These are phyloP conservation scores for Massariosphaeria phaeospora DNA, from an alignment of 495 filamentous ascomycete species.

Conservation along the genomic window DNA sequence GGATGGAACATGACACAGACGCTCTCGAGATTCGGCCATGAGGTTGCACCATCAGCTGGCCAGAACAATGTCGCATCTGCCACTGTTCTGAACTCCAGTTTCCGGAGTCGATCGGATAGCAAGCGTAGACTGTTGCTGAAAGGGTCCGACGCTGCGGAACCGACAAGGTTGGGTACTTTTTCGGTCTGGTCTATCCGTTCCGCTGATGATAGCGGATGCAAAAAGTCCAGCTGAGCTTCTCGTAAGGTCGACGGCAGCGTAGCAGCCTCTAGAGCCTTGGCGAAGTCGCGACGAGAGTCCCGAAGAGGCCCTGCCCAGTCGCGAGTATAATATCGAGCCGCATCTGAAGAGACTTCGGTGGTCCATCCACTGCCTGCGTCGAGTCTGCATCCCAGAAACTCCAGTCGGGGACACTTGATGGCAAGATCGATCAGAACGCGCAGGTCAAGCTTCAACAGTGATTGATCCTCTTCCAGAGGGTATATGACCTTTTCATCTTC, in stretches of 20 bases:
- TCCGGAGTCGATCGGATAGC: slow-evolving; percentile 3
- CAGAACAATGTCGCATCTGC: slow-evolving; percentile 10
- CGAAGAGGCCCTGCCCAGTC: neutral
- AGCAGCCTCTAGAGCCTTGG: neutral
- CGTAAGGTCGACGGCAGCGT: neutral
- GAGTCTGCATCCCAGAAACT: neutral
- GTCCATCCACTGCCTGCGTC: neutral
- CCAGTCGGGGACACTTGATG: neutral
- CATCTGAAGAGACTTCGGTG: neutral
- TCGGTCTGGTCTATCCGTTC: neutral
- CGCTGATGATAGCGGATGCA: neutral
- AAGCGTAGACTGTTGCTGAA: slow-evolving; percentile 7
- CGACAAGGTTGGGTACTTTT: neutral
- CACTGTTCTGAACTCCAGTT: neutral
- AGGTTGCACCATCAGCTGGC: neutral
- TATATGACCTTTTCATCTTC: neutral
- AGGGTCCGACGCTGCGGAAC: slow-evolving; percentile 1
- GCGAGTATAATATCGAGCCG: neutral
- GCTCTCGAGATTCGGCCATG: slow-evolving; percentile 3
- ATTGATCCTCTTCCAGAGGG: neutral
- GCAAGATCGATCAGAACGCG: slow-evolving; percentile 3
- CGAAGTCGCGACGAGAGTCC: slow-evolving; percentile 10
- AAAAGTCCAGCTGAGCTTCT: neutral
- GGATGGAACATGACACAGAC: slow-evolving; percentile 8
- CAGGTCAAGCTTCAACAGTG: neutral